phyloP scores from a whole-genome alignment of 2,329 filamentous ascomycete species.

The Endothia cerciana region DNA sequence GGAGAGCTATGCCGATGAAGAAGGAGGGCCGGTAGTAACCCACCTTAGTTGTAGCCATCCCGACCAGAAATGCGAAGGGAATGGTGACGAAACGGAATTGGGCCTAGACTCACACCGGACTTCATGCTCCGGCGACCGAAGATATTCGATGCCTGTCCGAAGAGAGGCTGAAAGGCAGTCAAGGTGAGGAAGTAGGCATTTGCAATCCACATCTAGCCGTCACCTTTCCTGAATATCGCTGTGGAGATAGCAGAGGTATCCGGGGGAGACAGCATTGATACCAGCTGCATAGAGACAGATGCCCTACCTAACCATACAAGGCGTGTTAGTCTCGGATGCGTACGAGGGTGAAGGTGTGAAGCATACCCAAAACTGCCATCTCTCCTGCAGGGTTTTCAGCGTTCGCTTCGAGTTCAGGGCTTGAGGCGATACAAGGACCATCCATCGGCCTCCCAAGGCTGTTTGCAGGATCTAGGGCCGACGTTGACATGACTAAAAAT shows the following conservation, averaged over 20 bases:
- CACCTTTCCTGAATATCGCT: background rate
- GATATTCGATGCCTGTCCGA: background rate
- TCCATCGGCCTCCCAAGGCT: no score
- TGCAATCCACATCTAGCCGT: conserved; percentile 14
- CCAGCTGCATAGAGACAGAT: background rate
- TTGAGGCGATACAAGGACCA: no score
- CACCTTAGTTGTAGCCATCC: conserved; percentile 30
- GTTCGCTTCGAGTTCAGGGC: no score
- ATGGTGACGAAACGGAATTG: conserved; percentile 29
- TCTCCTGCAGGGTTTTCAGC: no score
- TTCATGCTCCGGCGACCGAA: conserved; percentile 4
- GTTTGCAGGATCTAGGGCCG: no score
- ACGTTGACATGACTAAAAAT: no score
- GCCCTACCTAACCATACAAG: no score
- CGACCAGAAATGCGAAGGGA: conserved; percentile 20
- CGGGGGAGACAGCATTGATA: background rate
- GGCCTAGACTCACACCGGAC: conserved; percentile 9
- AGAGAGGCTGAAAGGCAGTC: conserved; percentile 9
- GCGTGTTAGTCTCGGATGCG: no score
- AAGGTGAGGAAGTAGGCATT: conserved; percentile 13
- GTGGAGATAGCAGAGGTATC: conserved; percentile 10
- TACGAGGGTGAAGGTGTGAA: no score
- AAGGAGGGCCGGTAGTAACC: conserved; percentile 42
- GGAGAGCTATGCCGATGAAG: background rate
- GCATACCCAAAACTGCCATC: no score